Evolutionary conservation across 768 basidiomycete species (phyloP).

Genomic region (Hypholoma fasciculare): DNA sequence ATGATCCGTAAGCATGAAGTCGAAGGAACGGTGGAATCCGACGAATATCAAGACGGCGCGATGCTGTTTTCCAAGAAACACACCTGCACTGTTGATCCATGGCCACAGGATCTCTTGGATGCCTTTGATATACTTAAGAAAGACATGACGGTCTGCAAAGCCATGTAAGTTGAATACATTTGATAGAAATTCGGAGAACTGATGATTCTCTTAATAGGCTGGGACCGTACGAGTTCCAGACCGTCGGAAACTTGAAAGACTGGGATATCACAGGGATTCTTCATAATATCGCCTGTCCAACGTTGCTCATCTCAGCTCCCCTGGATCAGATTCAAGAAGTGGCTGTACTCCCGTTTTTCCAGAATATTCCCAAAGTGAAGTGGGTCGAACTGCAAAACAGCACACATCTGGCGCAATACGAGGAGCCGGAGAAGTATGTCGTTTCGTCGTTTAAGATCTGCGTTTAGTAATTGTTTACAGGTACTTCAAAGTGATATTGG

Average conservation of each 20-base stretch:
- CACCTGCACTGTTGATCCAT: conserved; percentile 29
- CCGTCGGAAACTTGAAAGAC: conserved; percentile 21
- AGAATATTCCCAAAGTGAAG: conserved; percentile 29
- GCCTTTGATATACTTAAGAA: conserved; percentile 23
- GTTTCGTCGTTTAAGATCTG: too few species aligned
- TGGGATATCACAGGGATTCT: conserved; percentile 23
- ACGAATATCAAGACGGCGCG: conserved; percentile 32
- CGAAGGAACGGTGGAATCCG: conserved; percentile 11
- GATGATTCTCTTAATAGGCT: conserved; percentile 26
- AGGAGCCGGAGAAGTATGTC: conserved; percentile 23
- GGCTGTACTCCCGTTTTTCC: conserved; percentile 19
- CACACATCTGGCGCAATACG: conserved; percentile 20
- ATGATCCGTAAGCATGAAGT: conserved; percentile 29
- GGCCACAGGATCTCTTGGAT: conserved; percentile 30
- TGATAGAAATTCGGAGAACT: background rate
- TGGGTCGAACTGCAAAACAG: conserved; percentile 35
- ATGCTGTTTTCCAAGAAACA: conserved; percentile 31
- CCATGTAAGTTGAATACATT: conserved; percentile 27
- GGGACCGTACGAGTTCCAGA: conserved; percentile 34
- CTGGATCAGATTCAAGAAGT: conserved; percentile 20
- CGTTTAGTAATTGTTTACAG: background rate
- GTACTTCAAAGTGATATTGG: conserved; percentile 14
- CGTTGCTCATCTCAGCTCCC: conserved; percentile 18
- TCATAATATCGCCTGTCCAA: conserved; percentile 21
- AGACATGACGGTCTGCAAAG: conserved; percentile 30